Evolutionary conservation across 495 filamentous ascomycete species (phyloP), one percentile per base, ranked within the genome.

Genomic region (Aspergillus steynii): DNA sequence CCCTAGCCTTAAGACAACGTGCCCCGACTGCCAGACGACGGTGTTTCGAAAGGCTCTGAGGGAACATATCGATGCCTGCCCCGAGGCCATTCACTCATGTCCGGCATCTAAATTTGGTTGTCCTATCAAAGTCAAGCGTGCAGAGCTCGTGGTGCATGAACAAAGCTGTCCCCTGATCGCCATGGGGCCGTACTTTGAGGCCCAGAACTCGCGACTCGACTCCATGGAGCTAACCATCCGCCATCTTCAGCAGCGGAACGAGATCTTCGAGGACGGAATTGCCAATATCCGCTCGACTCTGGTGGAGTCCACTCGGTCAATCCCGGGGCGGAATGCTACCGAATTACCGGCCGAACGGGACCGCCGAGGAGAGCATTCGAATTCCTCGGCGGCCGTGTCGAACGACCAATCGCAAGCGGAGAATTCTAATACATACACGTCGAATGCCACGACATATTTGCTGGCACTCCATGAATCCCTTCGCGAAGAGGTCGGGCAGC

Each of bases 401-500:
- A 32, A 61, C 28, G 57, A 55, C 29, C 58, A 65, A 48, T 60
- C 54, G 5, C 58, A 58, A 28, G 25, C 53, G 29, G 68, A 71
- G 14, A 29, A 50, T 20, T 71, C 74, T 15, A 68, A 66, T 50
- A 51, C 66, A 5, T 70, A 67, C 48, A 68, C 74, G 20, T 72
- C 77, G 8, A 76, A 73, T 47, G 70, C 75, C 45, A 78, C 82
- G 2, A 82, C 85, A 31, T 87, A 89, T 62, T 78, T 91, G 0
- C 80, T 90, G 20, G 85, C 83, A 6, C 82, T 89, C 27, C 87
- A 89, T 58, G 88, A 90, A 60, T 85, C 85, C 50, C 81, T 91
- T 25, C 83, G 88, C 1, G 80, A 86, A 28, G 88, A 90, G 64
- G 80, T 90, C 48, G 75, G 71, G 28, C 81, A 85, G 49, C 69